Percentiles rank a stretch among this genome's conserved stretches.
These are phyloP conservation scores for Cicer yamashitae DNA, from an alignment of 306 rosid species.

Conservation along the genomic window DNA sequence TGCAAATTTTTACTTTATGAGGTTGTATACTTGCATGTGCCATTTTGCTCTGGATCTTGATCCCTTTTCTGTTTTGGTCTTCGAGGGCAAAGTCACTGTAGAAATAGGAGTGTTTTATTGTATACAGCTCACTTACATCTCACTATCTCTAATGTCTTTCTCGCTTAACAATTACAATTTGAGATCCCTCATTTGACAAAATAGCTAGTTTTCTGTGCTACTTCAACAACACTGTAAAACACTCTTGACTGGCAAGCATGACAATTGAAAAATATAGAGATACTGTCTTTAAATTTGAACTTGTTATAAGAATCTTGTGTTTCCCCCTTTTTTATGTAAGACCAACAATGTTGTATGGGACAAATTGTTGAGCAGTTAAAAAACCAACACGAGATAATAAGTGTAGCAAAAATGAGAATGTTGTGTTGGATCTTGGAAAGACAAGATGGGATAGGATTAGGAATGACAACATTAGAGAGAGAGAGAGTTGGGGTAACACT, in stretches of 20 bases:
- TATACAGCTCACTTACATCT: background rate
- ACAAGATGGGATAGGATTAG: too few species aligned
- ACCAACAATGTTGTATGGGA: too few species aligned
- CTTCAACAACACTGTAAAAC: background rate
- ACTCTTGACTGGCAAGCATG: background rate
- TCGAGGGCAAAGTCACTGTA: background rate
- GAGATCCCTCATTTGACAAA: conserved; percentile 9
- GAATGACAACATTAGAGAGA: too few species aligned
- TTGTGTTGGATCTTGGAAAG: too few species aligned
- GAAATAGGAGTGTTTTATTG: background rate
- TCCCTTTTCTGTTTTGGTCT: conserved; percentile 17
- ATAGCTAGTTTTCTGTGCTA: conserved; percentile 13
- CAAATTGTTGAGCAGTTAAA: too few species aligned
- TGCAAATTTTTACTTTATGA: conserved; percentile 29
- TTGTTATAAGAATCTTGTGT: background rate
- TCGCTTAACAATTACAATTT: background rate
- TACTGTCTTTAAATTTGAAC: background rate
- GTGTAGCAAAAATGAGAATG: too few species aligned
- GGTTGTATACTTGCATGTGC: background rate
- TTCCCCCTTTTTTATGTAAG: too few species aligned
- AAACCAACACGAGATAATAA: too few species aligned
- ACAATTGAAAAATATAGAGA: background rate
- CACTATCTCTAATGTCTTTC: conserved; percentile 5
- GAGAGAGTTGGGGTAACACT: too few species aligned
- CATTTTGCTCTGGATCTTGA: conserved; percentile 26